These are phyloP conservation scores for Pichia rugopelliculosa DNA, from an alignment of 805 yeast genomes.

Conservation along the genomic window DNA sequence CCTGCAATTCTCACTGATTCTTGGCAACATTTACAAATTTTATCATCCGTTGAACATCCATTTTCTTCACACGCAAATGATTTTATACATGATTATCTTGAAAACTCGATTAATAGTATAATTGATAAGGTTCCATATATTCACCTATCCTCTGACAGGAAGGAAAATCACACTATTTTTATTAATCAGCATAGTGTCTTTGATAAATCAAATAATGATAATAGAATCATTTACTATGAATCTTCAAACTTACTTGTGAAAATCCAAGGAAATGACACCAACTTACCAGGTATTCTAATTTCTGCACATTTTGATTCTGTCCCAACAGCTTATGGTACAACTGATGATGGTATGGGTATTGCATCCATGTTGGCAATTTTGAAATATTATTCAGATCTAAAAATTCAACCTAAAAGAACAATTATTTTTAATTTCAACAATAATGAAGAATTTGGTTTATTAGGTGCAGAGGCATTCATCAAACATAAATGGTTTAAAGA, in stretches of 20 bases:
- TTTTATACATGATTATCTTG: conserved; percentile 61
- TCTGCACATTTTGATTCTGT: conserved; percentile 90
- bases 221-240: conserved; percentile 66
- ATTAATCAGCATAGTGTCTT: conserved; percentile 46
- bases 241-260: conserved; percentile 75
- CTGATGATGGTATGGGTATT: conserved; percentile 89
- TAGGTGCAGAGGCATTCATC: conserved; percentile 72
- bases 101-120: conserved; percentile 13
- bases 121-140: conserved; percentile 1
- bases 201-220: conserved; percentile 33
- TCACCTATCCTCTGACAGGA: conserved; percentile 4
- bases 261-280: conserved; percentile 53
- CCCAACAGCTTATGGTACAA: conserved; percentile 79
- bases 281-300: conserved; percentile 59
- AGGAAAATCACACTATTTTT: conserved; percentile 13
- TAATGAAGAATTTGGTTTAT: conserved; percentile 80
- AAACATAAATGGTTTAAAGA: conserved; percentile 63
- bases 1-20: conserved; percentile 35
- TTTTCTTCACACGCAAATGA: conserved; percentile 74
- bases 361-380: conserved; percentile 72
- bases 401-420: conserved; percentile 56
- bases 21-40: conserved; percentile 68
- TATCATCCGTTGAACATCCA: conserved; percentile 66
- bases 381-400: conserved; percentile 33
- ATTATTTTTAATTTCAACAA: conserved; percentile 81